Conservation (phyloP, 768 basidiomycete genomes). For the Suillus clintonianus region DNA sequence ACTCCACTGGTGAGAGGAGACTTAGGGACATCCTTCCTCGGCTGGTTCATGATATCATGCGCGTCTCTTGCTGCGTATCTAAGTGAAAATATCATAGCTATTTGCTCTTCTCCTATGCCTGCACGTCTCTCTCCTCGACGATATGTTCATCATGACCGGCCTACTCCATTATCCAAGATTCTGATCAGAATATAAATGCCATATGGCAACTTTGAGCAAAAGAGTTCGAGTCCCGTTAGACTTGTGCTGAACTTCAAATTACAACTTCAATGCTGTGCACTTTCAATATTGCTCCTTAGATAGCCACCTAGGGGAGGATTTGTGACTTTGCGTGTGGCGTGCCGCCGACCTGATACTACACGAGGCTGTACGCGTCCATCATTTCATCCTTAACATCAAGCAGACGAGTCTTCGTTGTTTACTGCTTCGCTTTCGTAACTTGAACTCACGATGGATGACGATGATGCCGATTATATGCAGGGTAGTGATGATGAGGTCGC, state of each 20-base stretch:
- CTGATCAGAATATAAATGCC: background rate
- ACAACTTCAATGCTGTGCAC: background rate
- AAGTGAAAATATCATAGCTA: background rate
- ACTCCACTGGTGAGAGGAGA: background rate
- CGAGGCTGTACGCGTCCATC: background rate
- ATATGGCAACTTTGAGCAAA: background rate
- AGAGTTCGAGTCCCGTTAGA: background rate
- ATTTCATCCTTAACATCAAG: background rate
- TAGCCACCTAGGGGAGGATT: background rate
- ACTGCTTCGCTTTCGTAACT: background rate
- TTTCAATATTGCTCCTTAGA: background rate
- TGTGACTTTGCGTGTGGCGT: background rate
- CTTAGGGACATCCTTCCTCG: background rate
- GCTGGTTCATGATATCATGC: background rate
- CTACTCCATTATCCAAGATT: background rate
- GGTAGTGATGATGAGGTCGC: constrained; percentile 81
- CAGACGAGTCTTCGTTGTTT: background rate
- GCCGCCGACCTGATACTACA: background rate
- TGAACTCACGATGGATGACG: constrained; percentile 71
- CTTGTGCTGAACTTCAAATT: background rate
- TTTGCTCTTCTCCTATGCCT: background rate
- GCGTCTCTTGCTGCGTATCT: background rate
- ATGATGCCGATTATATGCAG: constrained; percentile 94
- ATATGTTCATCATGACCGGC: background rate
- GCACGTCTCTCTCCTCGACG: background rate